These are phyloP conservation scores for Pisolithus microcarpus DNA, from an alignment of 768 basidiomycete species.

Conservation along the genomic window DNA sequence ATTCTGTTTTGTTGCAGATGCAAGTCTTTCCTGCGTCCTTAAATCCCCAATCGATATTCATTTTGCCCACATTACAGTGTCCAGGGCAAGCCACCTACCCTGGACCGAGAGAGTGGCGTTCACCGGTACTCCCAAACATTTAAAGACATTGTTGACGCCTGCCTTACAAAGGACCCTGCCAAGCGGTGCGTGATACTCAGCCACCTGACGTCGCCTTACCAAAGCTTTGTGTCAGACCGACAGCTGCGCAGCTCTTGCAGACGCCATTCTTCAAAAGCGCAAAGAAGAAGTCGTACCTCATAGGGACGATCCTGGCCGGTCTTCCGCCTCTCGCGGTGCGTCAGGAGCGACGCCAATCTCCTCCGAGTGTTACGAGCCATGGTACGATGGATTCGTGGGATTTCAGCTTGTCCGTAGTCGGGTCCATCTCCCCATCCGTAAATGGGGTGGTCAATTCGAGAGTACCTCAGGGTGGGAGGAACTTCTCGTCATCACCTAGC, in stretches of 20 bases:
- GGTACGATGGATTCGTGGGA: slow-evolving; percentile 77
- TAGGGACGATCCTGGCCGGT: slow-evolving; percentile 65
- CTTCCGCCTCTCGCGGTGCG: slow-evolving; percentile 67
- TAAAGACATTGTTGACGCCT: slow-evolving; percentile 76
- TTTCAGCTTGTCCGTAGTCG: slow-evolving; percentile 45
- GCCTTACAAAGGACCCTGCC: slow-evolving; percentile 79
- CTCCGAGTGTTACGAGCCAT: slow-evolving; percentile 30
- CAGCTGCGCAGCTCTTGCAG: slow-evolving; percentile 68
- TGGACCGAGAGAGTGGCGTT: slow-evolving; percentile 65
- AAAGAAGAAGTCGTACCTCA: slow-evolving; percentile 74
- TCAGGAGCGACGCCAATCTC: slow-evolving; percentile 56
- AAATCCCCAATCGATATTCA: background rate
- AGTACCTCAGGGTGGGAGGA: slow-evolving; percentile 1
- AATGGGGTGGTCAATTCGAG: slow-evolving; percentile 3
- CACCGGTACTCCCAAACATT: slow-evolving; percentile 75
- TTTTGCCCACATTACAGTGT: slow-evolving; percentile 37
- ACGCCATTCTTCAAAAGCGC: slow-evolving; percentile 73
- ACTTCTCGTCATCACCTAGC: background rate
- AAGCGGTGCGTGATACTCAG: slow-evolving; percentile 42
- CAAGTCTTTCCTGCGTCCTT: slow-evolving; percentile 10
- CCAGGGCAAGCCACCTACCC: slow-evolving; percentile 67
- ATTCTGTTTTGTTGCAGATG: slow-evolving; percentile 71
- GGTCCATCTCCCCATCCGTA: slow-evolving; percentile 25
- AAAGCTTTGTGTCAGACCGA: slow-evolving; percentile 45
- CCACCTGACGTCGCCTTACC: background rate